Evolutionary conservation across 1,284 basidiomycete species (phyloP).

Genomic region (Tilletia setariae): DNA sequence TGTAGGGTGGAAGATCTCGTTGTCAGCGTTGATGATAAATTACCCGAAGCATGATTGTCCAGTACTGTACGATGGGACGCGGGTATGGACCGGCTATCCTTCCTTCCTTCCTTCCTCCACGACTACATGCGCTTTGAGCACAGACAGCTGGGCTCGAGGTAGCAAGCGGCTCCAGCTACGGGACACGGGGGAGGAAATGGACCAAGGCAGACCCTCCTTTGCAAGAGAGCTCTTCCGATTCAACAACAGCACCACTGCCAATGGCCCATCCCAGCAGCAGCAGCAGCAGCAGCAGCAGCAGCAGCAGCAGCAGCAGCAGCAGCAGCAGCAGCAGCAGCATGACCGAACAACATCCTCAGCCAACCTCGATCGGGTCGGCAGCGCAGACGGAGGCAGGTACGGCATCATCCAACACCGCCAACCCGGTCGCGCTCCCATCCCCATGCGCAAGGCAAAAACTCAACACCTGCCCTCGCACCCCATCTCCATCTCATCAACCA

Average conservation of each 20-base stretch:
- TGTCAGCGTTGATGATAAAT: no score
- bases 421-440: not conserved
- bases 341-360: not conserved
- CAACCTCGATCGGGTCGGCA: not conserved
- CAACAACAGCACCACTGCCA: conserved; percentile 2
- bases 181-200: no score
- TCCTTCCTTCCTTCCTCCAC: no score
- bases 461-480: not conserved
- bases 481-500: not conserved
- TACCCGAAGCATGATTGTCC: no score
- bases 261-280: not conserved
- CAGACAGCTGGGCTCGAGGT: no score
- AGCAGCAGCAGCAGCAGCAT: not conserved
- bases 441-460: conserved; percentile 14
- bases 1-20: no score
- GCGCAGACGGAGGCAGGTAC: conserved; percentile 4
- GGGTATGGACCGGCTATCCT: no score
- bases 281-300: no score
- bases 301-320: no score
- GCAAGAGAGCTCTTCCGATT: conserved; percentile 13
- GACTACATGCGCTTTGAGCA: no score
- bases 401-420: conserved; percentile 5
- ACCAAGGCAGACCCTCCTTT: not conserved
- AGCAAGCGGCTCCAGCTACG: no score
- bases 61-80: no score